Base-by-base conservation (phyloP, 768 basidiomycete species). In the Russula sp. region DNA sequence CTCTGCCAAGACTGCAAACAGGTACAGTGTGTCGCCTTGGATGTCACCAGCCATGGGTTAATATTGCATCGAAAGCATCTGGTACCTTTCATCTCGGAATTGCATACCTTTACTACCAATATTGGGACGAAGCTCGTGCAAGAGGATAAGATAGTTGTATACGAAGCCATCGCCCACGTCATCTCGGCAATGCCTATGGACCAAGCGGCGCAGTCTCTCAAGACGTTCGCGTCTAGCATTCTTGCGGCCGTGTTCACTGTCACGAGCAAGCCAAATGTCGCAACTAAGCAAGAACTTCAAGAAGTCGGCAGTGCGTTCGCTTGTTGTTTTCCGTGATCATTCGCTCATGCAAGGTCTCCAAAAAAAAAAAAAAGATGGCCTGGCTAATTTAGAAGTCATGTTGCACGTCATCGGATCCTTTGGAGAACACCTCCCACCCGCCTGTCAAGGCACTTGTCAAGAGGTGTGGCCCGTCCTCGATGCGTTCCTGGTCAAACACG, bases 371-470 rank as follows among this genome's bases (percentile, higher is more conserved):
- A 58, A 62, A 93, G 95, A 92, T 72, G 85, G 85, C 2, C 77
- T 99, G 29, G 96, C 98, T 70, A 95, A 93, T 68, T 75, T 99
- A 38, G 94, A 98, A 72, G 82, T 85, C n/a, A 94, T 96, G 85
- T 78, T 99, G 18, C 79, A 82, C 59, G 84, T 95, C 57, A 82
- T 98, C 53, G 82, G 84, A 32, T 82, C 85, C 10, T 92, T 91
- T 64, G 88, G 93, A 13, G 87, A 93, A 58, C 85, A 87, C 32
- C 77, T 98, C 1, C 96, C 96, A 16, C 69, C 79, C 22, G 78
- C 85, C 3, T 99, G 97, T 72, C 83, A 83, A 64, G 81, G 81
- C 63, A 95, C 85, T 38, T 86, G 87, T 67, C 75, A 79, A 65
- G 88, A 95, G 67, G 83, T 89, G 1, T 99, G 95, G 88, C 69